phyloP scores from a whole-genome alignment of 192 early-diverging fungal genomes.

The Phlyctochytrium arcticum region DNA sequence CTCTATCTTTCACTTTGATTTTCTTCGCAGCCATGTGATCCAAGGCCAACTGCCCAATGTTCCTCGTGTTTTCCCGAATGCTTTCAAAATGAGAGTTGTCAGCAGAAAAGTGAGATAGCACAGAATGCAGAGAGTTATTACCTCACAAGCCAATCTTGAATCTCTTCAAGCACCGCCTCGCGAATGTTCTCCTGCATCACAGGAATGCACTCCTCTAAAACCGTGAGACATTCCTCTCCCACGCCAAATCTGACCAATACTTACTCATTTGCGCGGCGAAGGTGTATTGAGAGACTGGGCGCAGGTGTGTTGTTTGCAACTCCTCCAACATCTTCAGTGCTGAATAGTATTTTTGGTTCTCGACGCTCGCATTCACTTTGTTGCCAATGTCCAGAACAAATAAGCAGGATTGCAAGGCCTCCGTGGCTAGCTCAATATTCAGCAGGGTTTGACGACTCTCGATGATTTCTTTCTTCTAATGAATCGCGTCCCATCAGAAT shows the following conservation, averaged over 20 bases:
- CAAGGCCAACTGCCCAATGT: conserved; percentile 82
- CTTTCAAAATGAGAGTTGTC: conserved; percentile 21
- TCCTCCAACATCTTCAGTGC: conserved; percentile 88
- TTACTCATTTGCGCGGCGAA: conserved; percentile 82
- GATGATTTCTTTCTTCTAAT: conserved; percentile 74
- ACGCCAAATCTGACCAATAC: not conserved
- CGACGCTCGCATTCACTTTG: conserved; percentile 74
- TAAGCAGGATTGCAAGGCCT: conserved; percentile 75
- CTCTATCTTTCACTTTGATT: conserved; percentile 7
- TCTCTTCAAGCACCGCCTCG: conserved; percentile 75
- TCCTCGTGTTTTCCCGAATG: conserved; percentile 74
- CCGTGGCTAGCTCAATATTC: conserved; percentile 83
- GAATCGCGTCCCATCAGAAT: not conserved
- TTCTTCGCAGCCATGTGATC: conserved; percentile 35
- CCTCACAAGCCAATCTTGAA: conserved; percentile 91
- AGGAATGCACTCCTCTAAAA: conserved; percentile 77
- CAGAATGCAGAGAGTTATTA: conserved; percentile 24
- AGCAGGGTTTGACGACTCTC: conserved; percentile 73
- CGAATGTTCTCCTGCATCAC: conserved; percentile 84
- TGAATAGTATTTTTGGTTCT: conserved; percentile 81
- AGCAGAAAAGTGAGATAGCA: not conserved
- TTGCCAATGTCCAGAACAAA: conserved; percentile 85
- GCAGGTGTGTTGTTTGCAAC: conserved; percentile 67
- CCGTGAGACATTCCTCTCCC: no score
- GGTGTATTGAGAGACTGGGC: conserved; percentile 68